Evolutionary conservation across 441 rosid genomes (phyloP).

Genomic region (Populus tomentosa): DNA sequence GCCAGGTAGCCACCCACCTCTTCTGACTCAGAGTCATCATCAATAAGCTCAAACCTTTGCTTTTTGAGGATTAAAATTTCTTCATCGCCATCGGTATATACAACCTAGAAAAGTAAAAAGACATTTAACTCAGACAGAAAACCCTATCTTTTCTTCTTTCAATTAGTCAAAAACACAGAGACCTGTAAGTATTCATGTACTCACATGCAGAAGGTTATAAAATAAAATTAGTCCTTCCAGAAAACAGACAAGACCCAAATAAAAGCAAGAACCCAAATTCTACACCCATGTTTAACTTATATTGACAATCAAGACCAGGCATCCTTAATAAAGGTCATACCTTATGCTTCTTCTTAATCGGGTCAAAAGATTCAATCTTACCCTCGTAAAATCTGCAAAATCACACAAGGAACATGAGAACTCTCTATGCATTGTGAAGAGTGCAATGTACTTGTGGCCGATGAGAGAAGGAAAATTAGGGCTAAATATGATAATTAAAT

Average conservation of each 20-base stretch:
- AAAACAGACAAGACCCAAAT: neutral
- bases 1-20: constrained; percentile 29
- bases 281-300: neutral
- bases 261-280: neutral
- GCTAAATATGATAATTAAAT: neutral
- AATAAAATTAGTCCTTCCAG: neutral
- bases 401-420: constrained; percentile 7
- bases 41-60: constrained; percentile 56
- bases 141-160: neutral
- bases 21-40: constrained; percentile 34
- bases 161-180: neutral
- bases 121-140: neutral
- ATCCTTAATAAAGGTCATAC: constrained; percentile 37
- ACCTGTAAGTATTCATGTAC: neutral
- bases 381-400: constrained; percentile 79
- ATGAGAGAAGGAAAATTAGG: neutral
- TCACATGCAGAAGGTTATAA: neutral
- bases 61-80: constrained; percentile 61
- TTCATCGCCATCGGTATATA: constrained; percentile 73
- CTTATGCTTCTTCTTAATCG: constrained; percentile 71
- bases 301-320: constrained; percentile 1
- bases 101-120: constrained; percentile 42
- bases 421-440: neutral
- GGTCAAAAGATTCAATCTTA: constrained; percentile 51
- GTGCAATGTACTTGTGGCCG: neutral